Percentiles rank a stretch among this genome's conserved stretches.
Conservation (phyloP, 805 yeast species). For the Metschnikowia arizonensis region DNA sequence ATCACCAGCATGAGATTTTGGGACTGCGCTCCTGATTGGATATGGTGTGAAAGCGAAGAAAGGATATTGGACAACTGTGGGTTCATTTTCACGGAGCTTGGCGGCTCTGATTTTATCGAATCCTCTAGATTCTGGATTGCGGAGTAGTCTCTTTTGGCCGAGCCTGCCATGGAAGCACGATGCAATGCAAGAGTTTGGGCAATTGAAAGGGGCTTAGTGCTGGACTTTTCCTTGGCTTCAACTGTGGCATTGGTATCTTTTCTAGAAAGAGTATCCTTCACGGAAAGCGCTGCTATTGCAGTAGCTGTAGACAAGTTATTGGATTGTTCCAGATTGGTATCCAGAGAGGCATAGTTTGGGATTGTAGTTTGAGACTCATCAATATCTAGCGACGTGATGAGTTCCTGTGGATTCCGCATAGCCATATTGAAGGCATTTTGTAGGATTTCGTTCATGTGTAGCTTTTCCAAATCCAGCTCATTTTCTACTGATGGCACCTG, state of each 20-base stretch:
- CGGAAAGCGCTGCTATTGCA: constrained; percentile 15
- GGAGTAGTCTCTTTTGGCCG: constrained; percentile 27
- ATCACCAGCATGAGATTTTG: constrained; percentile 34
- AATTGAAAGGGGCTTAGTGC: constrained; percentile 42
- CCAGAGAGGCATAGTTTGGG: constrained; percentile 1
- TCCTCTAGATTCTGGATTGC: constrained; percentile 27
- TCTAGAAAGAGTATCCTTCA: constrained; percentile 6
- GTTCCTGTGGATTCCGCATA: constrained; percentile 54
- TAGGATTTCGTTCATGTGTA: constrained; percentile 63
- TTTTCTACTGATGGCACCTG: constrained; percentile 6
- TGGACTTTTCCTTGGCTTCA: constrained; percentile 7
- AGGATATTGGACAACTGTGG: constrained; percentile 34
- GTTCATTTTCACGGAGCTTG: constrained; percentile 13
- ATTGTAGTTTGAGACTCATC: constrained; percentile 19
- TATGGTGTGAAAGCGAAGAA: constrained; percentile 30
- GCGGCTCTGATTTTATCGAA: constrained; percentile 12
- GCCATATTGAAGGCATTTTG: constrained; percentile 78
- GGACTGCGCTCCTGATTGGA: constrained; percentile 20
- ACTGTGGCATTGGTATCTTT: not conserved
- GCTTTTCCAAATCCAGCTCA: constrained; percentile 50
- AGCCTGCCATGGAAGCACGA: constrained; percentile 41
- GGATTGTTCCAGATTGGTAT: not conserved
- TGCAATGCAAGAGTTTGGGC: constrained; percentile 59
- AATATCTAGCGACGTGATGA: constrained; percentile 35
- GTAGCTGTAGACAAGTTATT: constrained; percentile 14